phyloP scores from a whole-genome alignment of 306 rosid species.

The Cicer bijugum region DNA sequence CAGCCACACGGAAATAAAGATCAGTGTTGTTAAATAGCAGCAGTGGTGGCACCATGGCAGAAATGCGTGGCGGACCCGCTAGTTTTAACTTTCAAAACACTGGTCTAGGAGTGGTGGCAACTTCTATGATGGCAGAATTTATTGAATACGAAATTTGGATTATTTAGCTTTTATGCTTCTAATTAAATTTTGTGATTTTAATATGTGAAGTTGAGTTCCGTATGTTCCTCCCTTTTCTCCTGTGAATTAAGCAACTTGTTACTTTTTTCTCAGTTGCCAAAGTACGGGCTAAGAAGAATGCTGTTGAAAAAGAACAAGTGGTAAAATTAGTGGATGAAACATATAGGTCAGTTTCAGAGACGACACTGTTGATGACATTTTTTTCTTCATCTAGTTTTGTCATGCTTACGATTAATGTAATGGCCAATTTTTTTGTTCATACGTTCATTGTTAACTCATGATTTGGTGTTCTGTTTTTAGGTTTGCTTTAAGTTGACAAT shows the following conservation, averaged over 20 bases:
- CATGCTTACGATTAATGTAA: constrained; percentile 30
- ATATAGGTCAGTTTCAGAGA: constrained; percentile 71
- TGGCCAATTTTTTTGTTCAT: background rate
- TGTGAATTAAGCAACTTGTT: constrained; percentile 29
- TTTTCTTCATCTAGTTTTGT: constrained; percentile 25
- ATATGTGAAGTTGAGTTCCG: constrained; percentile 36
- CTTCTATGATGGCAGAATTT: constrained; percentile 1
- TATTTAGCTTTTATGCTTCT: constrained; percentile 4
- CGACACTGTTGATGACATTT: background rate
- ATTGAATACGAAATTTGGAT: constrained; percentile 34
- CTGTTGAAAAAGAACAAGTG: constrained; percentile 81
- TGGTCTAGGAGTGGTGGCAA: constrained; percentile 35
- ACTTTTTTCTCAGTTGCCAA: constrained; percentile 61
- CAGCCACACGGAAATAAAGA: too few species aligned
- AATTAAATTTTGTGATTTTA: constrained; percentile 29
- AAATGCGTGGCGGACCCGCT: background rate
- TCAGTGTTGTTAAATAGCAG: too few species aligned
- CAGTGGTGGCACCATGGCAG: too few species aligned
- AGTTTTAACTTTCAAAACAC: constrained; percentile 17
- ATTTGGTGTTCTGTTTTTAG: constrained; percentile 17
- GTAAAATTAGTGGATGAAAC: constrained; percentile 94
- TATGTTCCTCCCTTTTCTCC: constrained; percentile 8
- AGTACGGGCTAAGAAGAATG: constrained; percentile 75
- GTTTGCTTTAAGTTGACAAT: constrained; percentile 11
- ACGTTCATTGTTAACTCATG: constrained; percentile 7